These are phyloP conservation scores for Talaromyces ruber DNA, from an alignment of 495 filamentous ascomycete genomes.

Conservation along the genomic window DNA sequence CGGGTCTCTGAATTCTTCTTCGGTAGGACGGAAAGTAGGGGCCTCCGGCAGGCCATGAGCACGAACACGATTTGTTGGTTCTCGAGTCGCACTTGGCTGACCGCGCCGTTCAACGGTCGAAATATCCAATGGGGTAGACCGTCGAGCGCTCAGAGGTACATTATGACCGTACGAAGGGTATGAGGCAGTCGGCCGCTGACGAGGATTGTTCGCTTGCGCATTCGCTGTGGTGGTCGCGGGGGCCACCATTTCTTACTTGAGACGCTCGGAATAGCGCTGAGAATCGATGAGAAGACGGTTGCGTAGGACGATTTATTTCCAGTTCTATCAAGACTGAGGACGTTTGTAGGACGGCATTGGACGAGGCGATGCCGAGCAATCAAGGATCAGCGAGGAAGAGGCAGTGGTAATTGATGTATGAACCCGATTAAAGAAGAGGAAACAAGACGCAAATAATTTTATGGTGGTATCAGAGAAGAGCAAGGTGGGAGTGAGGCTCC, in stretches of 20 bases:
- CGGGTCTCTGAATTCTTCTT: slow-evolving; percentile 91
- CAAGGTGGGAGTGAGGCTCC: not conserved
- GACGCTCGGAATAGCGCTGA: slow-evolving; percentile 9
- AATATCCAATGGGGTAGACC: slow-evolving; percentile 69
- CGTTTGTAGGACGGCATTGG: slow-evolving; percentile 5
- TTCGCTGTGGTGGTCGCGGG: slow-evolving; percentile 40
- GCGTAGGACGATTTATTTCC: slow-evolving; percentile 13
- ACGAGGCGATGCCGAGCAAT: not conserved
- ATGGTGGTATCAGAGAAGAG: not conserved
- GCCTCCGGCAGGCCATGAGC: slow-evolving; percentile 84
- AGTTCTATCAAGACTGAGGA: slow-evolving; percentile 4
- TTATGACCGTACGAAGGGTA: slow-evolving; percentile 43
- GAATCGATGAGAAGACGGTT: slow-evolving; percentile 6
- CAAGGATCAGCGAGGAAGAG: slow-evolving; percentile 12
- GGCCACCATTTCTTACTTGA: slow-evolving; percentile 37
- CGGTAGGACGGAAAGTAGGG: slow-evolving; percentile 81
- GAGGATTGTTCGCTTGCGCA: slow-evolving; percentile 24
- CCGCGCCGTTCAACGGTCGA: slow-evolving; percentile 87
- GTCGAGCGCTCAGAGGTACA: slow-evolving; percentile 60
- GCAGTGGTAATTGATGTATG: not conserved
- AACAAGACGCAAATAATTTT: not conserved
- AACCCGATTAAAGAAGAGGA: not conserved
- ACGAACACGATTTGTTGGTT: slow-evolving; percentile 65
- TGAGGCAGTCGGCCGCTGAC: slow-evolving; percentile 31
- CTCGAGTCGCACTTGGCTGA: slow-evolving; percentile 63